Evolutionary conservation across 805 yeast genomes (phyloP), one percentile per base, ranked within the genome.

Genomic region (Pichia phayaonensis): DNA sequence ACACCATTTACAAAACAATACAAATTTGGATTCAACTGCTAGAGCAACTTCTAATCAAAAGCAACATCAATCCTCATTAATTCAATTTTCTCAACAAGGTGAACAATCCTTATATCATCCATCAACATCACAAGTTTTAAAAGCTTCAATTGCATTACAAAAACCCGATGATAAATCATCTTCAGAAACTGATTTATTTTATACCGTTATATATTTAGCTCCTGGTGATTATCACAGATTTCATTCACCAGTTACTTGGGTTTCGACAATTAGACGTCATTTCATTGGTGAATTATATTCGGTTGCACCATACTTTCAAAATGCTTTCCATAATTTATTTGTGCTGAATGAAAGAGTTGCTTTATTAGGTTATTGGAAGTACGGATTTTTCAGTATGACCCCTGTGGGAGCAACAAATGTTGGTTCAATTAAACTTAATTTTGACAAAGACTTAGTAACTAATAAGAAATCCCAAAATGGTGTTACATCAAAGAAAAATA

Each of bases 351-450:
- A 94, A 69, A 78, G 99, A 59, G 99, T 94, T 3, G 95, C 99
- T 0, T 70, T 94, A 46, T 75, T 94, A 50, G 99, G 99, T 1
- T 83, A 88, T 61, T 94, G 99, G 99, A 87, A 86, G 64, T 78
- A 94, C 65, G 99, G 99, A 0, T 94, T 94, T 61, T 94, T 94
- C 71, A 84, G 95, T 56, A 94, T 94, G 99, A 92, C 96, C 0
- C 97, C 99, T 0, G 99, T 94, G 13, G 99, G 99, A 15, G 99
- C 99, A 23, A 94, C 99, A 2, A 94, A 94, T 69, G 99, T 94
- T 29, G 99, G 99, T 7, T 85, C 95, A 60, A 94, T 94, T 57
- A 83, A 85, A 52, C 76, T 94, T 57, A 89, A 90, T 63, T 94
- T 94, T 61, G 99, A 94, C 68, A 84, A 84, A 69, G 90, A 87